phyloP scores from a whole-genome alignment of 139 green algal species.

The Coelastrella sp. region DNA sequence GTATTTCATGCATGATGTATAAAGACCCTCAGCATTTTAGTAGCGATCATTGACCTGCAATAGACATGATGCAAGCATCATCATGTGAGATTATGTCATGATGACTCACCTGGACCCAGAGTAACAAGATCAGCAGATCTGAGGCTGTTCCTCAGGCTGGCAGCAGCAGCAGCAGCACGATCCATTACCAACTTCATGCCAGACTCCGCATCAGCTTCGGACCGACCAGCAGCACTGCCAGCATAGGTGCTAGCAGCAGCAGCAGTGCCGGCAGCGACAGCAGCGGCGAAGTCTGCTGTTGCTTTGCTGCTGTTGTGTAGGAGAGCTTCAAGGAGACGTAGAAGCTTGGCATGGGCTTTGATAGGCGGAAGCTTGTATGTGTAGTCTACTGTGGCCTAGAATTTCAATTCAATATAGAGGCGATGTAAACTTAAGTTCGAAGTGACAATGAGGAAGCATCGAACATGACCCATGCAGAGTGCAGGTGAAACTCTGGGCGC shows the following conservation, averaged over 20 bases:
- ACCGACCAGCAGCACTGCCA: conserved; percentile 4
- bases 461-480: background rate
- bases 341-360: background rate
- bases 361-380: background rate
- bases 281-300: background rate
- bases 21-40: too few relatives aligned
- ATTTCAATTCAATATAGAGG: background rate
- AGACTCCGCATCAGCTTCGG: background rate
- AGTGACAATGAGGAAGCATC: background rate
- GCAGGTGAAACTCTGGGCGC: background rate
- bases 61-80: background rate
- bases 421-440: background rate
- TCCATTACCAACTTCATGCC: background rate
- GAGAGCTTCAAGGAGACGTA: conserved; percentile 19
- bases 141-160: background rate
- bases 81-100: background rate
- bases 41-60: background rate
- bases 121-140: conserved; percentile 2
- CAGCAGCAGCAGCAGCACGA: conserved; percentile 2
- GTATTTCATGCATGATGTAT: too few relatives aligned
- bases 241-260: background rate
- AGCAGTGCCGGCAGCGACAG: background rate
- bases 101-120: background rate
- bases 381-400: conserved; percentile 19
- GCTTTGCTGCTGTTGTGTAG: conserved; percentile 28